Base-by-base conservation (phyloP, 2,329 filamentous ascomycete genomes). In the Trichoderma endophyticum region DNA sequence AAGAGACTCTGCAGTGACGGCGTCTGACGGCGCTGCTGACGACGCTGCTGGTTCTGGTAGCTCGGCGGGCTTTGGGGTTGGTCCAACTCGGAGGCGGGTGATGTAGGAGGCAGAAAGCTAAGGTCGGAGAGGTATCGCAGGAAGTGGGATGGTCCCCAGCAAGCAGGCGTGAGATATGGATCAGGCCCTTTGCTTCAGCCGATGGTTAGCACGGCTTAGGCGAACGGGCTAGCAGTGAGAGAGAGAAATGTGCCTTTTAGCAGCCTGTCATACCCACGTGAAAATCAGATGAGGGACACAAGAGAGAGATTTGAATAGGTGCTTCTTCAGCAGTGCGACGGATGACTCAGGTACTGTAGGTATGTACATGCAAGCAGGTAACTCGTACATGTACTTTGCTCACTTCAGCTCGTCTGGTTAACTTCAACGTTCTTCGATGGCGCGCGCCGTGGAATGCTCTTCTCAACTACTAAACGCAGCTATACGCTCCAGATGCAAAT, bases 61-160 rank as follows among this genome's bases (percentile, higher is more conserved):
- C 43, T 70, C 39, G 68, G 32, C 56, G 43, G 68, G 68, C 60
- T 24, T 60, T 3, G 43, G 7, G 68, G 48, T 8, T 64, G 60
- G 68, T 43, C 57, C 32, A 54, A 30, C 48, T 39, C 48, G 68
- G 59, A 43, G 68, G 34, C 57, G 39, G 66, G 57, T 70, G 68
- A 70, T 70, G 68, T 63, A 63, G 60, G 68, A 70, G 59, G 68
- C 66, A 70, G 66, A 70, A 70, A 70, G 57, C 57, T 54, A 60
- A 60, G 28, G 26, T 12, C 56, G 6, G 28, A 60, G 28, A 32
- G 9, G 56, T 34, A 61, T 62, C 56, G 56, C 59, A 64, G 59
- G 48, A 64, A 56, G 68, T 43, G 68, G 43, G 51, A 64, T 70
- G 21, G 54, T 51, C 43, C 43, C 18, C 43, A 21, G 43, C 43